A percentile compares a stretch with the other conserved stretches of the same genome.
Evolutionary conservation across 1,139 yeast species (phyloP).

Genomic region (Candida glucosophila): DNA sequence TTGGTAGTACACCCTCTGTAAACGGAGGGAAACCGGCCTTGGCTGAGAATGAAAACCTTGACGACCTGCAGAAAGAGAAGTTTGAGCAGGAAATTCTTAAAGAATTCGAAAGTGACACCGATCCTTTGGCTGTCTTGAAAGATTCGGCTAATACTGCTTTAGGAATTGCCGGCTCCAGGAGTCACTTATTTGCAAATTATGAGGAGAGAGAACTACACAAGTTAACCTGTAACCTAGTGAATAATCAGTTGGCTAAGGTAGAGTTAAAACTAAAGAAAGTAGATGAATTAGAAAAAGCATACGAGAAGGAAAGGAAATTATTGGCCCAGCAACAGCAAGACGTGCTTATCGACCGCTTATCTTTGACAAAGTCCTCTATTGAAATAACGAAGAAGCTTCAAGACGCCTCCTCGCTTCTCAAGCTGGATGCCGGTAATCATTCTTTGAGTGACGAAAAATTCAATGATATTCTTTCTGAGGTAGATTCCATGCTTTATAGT

Average conservation of each 20-base stretch:
- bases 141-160: slow-evolving; percentile 51
- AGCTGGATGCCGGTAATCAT: slow-evolving; percentile 8
- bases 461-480: slow-evolving; percentile 30
- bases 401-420: slow-evolving; percentile 31
- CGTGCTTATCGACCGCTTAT: slow-evolving; percentile 66
- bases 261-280: slow-evolving; percentile 70
- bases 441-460: slow-evolving; percentile 9
- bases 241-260: slow-evolving; percentile 65
- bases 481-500: slow-evolving; percentile 40
- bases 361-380: slow-evolving; percentile 56
- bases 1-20: slow-evolving; percentile 1
- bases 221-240: slow-evolving; percentile 50
- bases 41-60: not conserved
- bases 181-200: slow-evolving; percentile 73
- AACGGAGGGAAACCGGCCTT: slow-evolving; percentile 4
- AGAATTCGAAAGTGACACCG: slow-evolving; percentile 4
- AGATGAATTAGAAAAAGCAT: slow-evolving; percentile 63
- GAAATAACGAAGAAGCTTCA: slow-evolving; percentile 42
- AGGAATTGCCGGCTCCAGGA: slow-evolving; percentile 70
- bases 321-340: slow-evolving; percentile 76
- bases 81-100: slow-evolving; percentile 1
- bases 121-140: slow-evolving; percentile 12
- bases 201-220: slow-evolving; percentile 76
- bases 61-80: slow-evolving; percentile 2
- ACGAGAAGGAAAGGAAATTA: slow-evolving; percentile 70